A percentile compares a stretch with the other conserved stretches of the same genome.
phyloP scores from a whole-genome alignment of 2,329 filamentous ascomycete genomes.

The Fusarium abutilonis region DNA sequence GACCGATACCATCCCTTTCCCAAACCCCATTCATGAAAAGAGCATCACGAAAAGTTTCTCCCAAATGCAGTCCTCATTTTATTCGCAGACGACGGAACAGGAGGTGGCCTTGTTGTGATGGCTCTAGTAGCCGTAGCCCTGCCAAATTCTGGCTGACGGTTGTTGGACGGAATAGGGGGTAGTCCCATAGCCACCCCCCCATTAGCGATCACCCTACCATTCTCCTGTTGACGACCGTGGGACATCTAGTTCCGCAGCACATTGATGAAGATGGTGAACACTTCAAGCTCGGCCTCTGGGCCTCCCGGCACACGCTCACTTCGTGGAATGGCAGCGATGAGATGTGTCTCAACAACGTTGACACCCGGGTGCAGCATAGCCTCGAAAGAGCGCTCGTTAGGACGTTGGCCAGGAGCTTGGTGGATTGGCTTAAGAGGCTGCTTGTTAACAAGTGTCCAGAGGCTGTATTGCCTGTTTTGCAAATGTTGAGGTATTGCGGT shows the following conservation, averaged over 20 bases:
- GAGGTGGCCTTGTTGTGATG: background rate
- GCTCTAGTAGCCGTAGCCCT: background rate
- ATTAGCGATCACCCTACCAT: conserved; percentile 13
- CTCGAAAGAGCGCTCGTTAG: conserved; percentile 77
- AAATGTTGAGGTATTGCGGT: conserved; percentile 71
- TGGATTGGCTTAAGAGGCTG: conserved; percentile 63
- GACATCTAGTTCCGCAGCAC: conserved; percentile 61
- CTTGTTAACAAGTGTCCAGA: conserved; percentile 78
- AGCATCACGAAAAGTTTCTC: conserved; percentile 5
- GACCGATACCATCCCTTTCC: conserved; percentile 14
- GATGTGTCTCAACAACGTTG: conserved; percentile 81
- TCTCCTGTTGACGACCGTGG: conserved; percentile 3
- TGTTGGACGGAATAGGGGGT: background rate
- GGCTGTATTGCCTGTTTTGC: conserved; percentile 75
- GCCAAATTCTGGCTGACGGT: conserved; percentile 14
- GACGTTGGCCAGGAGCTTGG: conserved; percentile 66
- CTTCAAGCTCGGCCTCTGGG: conserved; percentile 78
- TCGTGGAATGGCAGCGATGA: conserved; percentile 75
- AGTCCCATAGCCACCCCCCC: background rate
- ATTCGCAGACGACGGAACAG: background rate
- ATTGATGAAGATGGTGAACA: conserved; percentile 79
- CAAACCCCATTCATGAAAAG: conserved; percentile 16
- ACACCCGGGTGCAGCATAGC: conserved; percentile 74
- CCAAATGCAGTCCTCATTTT: background rate
- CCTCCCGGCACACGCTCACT: conserved; percentile 66